phyloP scores from a whole-genome alignment of 208 protist species.

The Trypanosoma vivax region DNA sequence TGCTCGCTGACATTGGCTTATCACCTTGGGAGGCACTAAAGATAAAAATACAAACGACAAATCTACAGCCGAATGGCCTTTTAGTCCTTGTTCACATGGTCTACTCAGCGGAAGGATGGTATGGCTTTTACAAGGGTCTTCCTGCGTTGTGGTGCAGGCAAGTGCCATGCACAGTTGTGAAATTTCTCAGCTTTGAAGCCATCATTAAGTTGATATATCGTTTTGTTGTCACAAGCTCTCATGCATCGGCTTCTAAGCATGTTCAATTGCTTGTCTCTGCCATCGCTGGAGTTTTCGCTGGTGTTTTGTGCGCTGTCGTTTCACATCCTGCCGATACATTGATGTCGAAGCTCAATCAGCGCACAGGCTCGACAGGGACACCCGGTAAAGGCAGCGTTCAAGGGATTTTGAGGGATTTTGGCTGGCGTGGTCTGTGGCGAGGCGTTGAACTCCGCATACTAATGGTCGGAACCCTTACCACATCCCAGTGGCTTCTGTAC shows the following conservation, averaged over 20 bases:
- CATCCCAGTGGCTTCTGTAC: constrained; percentile 93
- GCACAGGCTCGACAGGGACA: background rate
- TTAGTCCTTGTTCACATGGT: constrained; percentile 37
- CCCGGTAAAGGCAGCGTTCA: constrained; percentile 11
- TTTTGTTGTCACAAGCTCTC: constrained; percentile 4
- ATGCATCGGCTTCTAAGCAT: constrained; percentile 6
- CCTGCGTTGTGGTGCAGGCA: constrained; percentile 89
- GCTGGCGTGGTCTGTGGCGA: constrained; percentile 56
- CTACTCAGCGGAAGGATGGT: constrained; percentile 43
- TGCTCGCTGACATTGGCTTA: constrained; percentile 59
- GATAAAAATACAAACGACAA: constrained; percentile 66
- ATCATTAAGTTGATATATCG: constrained; percentile 29
- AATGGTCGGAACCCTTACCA: constrained; percentile 92
- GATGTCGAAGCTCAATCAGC: constrained; percentile 85
- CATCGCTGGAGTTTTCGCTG: constrained; percentile 83
- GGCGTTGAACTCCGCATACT: constrained; percentile 88
- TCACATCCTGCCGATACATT: constrained; percentile 95
- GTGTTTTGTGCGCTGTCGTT: constrained; percentile 85
- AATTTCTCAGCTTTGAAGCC: constrained; percentile 84
- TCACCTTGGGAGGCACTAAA: constrained; percentile 76
- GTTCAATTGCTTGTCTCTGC: constrained; percentile 43
- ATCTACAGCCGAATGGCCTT: constrained; percentile 19
- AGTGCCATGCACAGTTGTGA: constrained; percentile 93
- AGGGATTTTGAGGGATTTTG: constrained; percentile 19
- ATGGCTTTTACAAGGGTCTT: constrained; percentile 81